Conservation (phyloP, 768 basidiomycete genomes). For the Atractiella rhizophila region DNA sequence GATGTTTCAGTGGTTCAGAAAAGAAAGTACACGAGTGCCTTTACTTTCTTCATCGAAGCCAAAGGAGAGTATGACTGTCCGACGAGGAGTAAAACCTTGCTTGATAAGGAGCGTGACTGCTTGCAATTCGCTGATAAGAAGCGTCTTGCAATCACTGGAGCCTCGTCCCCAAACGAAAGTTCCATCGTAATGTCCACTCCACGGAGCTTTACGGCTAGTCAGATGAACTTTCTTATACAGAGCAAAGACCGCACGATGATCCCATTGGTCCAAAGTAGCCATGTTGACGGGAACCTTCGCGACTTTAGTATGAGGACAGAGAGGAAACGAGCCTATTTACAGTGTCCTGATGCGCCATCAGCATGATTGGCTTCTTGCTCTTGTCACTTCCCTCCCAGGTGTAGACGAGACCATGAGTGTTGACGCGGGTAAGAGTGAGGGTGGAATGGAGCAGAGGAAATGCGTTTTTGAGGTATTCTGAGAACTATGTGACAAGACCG, state of each 20-base stretch:
- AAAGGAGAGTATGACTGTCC: slow-evolving; percentile 19
- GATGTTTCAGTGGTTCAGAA: too few species aligned
- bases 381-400: slow-evolving; percentile 42
- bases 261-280: slow-evolving; percentile 5
- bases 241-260: slow-evolving; percentile 8
- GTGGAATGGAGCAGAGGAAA: slow-evolving; percentile 28
- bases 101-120: slow-evolving; percentile 40
- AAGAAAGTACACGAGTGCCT: too few species aligned
- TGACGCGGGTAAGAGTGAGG: slow-evolving; percentile 40
- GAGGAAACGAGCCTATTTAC: too few species aligned
- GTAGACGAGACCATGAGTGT: slow-evolving; percentile 49
- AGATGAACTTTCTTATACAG: slow-evolving; percentile 8
- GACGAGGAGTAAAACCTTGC: slow-evolving; percentile 38
- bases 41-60: slow-evolving; percentile 67
- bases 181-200: background rate
- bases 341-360: slow-evolving; percentile 13
- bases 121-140: slow-evolving; percentile 8
- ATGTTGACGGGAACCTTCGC: slow-evolving; percentile 6
- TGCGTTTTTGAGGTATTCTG: background rate
- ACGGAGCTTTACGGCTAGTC: slow-evolving; percentile 11
- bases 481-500: background rate
- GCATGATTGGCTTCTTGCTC: slow-evolving; percentile 40
- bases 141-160: slow-evolving; percentile 9
- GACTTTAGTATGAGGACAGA: background rate
- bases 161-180: background rate